phyloP scores from a whole-genome alignment of 2,329 filamentous ascomycete species.

The Fusarium penzigii region DNA sequence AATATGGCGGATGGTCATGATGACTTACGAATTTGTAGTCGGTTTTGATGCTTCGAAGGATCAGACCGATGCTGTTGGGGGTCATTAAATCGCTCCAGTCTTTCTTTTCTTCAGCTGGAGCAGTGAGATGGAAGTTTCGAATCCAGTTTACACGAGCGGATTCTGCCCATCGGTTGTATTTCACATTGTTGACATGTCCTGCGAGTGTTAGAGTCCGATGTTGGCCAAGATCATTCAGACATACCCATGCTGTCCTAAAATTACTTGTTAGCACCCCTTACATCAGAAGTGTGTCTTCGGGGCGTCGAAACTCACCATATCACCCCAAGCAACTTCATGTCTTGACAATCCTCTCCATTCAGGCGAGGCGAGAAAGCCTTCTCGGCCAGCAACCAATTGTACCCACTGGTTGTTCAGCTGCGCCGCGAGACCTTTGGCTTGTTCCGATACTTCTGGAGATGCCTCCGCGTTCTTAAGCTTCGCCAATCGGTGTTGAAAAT shows the following conservation, averaged over 20 bases:
- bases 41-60: slow-evolving; percentile 76
- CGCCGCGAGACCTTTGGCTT: slow-evolving; percentile 1
- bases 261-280: background rate
- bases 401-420: slow-evolving; percentile 53
- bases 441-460: background rate
- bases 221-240: too few species aligned
- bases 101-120: slow-evolving; percentile 56
- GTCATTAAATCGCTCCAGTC: slow-evolving; percentile 70
- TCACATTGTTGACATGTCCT: slow-evolving; percentile 81
- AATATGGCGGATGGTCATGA: background rate
- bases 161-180: slow-evolving; percentile 83
- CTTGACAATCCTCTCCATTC: slow-evolving; percentile 62
- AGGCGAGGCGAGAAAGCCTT: slow-evolving; percentile 68
- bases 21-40: slow-evolving; percentile 82
- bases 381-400: slow-evolving; percentile 68
- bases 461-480: too few species aligned
- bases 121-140: slow-evolving; percentile 61
- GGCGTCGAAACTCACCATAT: slow-evolving; percentile 65
- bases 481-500: too few species aligned
- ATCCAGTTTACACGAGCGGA: slow-evolving; percentile 79
- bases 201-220: slow-evolving; percentile 2
- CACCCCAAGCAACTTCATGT: slow-evolving; percentile 77
- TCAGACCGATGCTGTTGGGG: slow-evolving; percentile 68
- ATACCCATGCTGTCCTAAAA: slow-evolving; percentile 51
- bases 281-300: too few species aligned